Evolutionary conservation across 768 basidiomycete genomes (phyloP), one percentile per base, ranked within the genome.

Genomic region (Nevesoporus exiguus): DNA sequence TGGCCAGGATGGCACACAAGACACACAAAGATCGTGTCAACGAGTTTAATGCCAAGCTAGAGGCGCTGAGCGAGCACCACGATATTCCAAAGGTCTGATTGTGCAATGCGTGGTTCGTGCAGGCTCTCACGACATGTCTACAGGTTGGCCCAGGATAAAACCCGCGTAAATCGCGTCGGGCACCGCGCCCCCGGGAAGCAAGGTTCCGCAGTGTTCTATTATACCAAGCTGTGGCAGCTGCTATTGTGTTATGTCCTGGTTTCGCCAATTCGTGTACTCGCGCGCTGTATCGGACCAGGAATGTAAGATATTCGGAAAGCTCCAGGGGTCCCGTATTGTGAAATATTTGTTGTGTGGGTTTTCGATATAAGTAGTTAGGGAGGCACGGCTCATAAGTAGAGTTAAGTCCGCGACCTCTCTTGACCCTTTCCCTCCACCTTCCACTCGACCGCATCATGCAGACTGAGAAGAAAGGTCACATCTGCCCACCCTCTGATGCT

Each of bases 11-110:
- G 64, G 93, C 93, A 0, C 76, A 76, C 63, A 91, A 89, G 74
- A 92, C 90, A 7, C 93, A 97, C 73, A 97, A 97, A 73, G 93
- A 97, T 56, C 86, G 93, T 40, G 93, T 97, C 34, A 84, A 82
- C 59, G 92, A 94, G 64, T 92, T 95, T 64, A 97, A 97, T 66
- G 64, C 80, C 24, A 89, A 94, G 67, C 77, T 97, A 9, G 93
- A 95, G 72, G 75, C 82, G 54, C 79, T 94, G 53, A 90, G 88
- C 70, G 93, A 95, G 74, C 93, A 94, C 78, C 90, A 96, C 71
- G 93, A 95, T 69, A 93, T 94, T 64, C 93, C 93, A 37, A 94
- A 95, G 81, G 91, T 86, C 67, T 55, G 73, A 64, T 46, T 44
- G 52, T 43, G 48, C 52, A 55, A 51, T 37, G 52, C n/a, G 24